These are phyloP conservation scores for Kuraishia capsulata DNA, from an alignment of 805 yeast genomes.

Conservation along the genomic window DNA sequence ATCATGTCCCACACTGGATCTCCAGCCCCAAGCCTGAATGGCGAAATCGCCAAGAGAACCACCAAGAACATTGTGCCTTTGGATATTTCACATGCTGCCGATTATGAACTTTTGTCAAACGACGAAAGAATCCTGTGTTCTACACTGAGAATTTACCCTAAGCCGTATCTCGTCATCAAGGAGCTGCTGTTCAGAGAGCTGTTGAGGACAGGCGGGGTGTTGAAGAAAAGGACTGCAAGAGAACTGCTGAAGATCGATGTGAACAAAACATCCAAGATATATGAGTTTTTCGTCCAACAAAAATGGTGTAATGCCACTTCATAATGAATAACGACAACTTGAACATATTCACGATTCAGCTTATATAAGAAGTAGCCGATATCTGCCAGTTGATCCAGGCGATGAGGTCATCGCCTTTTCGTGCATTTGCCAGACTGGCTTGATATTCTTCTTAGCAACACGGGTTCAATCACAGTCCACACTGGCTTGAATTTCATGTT, in stretches of 20 bases:
- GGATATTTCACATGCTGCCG: conserved; percentile 73
- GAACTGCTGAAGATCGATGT: conserved; percentile 81
- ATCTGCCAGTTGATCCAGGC: too few relatives aligned
- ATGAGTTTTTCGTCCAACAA: conserved; percentile 88
- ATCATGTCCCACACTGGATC: conserved; percentile 6
- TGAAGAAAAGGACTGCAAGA: conserved; percentile 80
- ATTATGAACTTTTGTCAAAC: conserved; percentile 71
- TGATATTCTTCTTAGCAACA: too few relatives aligned
- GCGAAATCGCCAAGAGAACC: conserved; percentile 29
- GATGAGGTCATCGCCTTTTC: too few relatives aligned
- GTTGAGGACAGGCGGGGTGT: conserved; percentile 70
- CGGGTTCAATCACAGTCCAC: too few relatives aligned
- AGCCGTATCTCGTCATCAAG: conserved; percentile 89
- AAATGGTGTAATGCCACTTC: conserved; percentile 55
- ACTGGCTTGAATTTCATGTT: too few relatives aligned
- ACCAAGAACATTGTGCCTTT: conserved; percentile 34
- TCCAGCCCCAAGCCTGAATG: conserved; percentile 16
- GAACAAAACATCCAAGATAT: conserved; percentile 75
- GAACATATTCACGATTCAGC: too few relatives aligned
- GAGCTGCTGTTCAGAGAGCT: conserved; percentile 84
- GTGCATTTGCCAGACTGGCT: too few relatives aligned
- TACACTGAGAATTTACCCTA: conserved; percentile 77
- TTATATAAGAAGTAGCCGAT: too few relatives aligned
- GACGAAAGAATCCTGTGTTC: conserved; percentile 86
- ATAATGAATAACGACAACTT: background rate